phyloP scores from a whole-genome alignment of 129 eudicot species.

The Logfia minima region DNA sequence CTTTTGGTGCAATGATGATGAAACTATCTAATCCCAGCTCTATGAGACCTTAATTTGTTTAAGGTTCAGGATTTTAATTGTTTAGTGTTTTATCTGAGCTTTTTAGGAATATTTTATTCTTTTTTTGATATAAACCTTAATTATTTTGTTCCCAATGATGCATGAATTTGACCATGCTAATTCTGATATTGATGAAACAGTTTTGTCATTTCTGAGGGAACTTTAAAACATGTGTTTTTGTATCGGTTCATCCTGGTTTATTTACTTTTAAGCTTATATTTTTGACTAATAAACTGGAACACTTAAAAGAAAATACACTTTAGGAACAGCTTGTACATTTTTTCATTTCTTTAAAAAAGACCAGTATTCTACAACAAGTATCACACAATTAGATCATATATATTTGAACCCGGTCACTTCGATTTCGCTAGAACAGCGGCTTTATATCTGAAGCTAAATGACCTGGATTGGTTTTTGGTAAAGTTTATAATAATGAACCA shows the following conservation, averaged over 20 bases:
- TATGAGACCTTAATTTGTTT: conserved; percentile 46
- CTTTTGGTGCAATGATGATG: conserved; percentile 32
- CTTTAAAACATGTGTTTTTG: not conserved
- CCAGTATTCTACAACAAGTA: too few relatives aligned
- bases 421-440: too few relatives aligned
- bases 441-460: too few relatives aligned
- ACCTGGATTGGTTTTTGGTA: too few relatives aligned
- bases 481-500: too few relatives aligned
- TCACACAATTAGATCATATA: too few relatives aligned
- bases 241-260: not conserved
- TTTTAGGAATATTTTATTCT: not conserved
- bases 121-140: too few relatives aligned
- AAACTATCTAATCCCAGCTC: conserved; percentile 49
- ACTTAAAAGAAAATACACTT: too few relatives aligned
- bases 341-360: too few relatives aligned
- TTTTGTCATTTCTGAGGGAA: conserved; percentile 38
- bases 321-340: too few relatives aligned
- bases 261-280: too few relatives aligned
- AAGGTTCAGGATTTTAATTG: conserved; percentile 31
- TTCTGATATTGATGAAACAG: conserved; percentile 35
- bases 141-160: conserved; percentile 29
- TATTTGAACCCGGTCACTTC: too few relatives aligned
- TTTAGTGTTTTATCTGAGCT: conserved; percentile 44
- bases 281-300: not conserved
- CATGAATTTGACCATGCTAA: conserved; percentile 35